Evolutionary conservation across 257 asterid species (phyloP).

Genomic region (Ophiorrhiza pumila): DNA sequence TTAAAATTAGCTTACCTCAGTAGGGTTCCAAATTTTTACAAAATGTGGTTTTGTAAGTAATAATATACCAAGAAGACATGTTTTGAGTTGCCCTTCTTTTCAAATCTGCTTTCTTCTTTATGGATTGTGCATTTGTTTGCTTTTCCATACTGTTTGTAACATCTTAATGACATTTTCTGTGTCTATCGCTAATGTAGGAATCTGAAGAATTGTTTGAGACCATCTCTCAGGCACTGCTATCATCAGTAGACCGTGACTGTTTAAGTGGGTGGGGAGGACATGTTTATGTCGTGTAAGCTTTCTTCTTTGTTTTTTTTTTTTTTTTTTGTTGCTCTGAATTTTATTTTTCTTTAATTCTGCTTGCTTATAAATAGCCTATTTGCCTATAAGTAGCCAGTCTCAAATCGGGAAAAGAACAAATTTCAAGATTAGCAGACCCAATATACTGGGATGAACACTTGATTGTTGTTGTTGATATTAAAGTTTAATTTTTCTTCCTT

Average conservation of each 20-base stretch:
- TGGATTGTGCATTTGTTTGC: neutral
- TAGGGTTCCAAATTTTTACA: neutral
- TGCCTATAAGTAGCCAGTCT: too few species aligned
- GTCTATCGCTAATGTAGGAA: slow-evolving; percentile 42
- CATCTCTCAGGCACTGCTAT: slow-evolving; percentile 85
- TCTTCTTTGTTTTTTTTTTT: neutral
- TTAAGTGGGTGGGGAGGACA: slow-evolving; percentile 99
- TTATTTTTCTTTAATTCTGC: neutral
- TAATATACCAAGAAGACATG: neutral
- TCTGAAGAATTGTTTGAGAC: slow-evolving; percentile 87
- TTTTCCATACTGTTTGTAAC: neutral
- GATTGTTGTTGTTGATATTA: neutral
- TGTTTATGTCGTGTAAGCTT: slow-evolving; percentile 78
- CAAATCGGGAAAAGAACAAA: too few species aligned
- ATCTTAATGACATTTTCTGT: neutral
- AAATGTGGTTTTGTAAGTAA: neutral
- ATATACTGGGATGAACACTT: too few species aligned
- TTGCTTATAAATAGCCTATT: too few species aligned
- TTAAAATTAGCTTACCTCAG: neutral
- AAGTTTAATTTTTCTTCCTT: neutral
- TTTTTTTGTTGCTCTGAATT: neutral
- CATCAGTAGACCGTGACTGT: slow-evolving; percentile 93
- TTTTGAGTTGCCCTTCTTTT: neutral
- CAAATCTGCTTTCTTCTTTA: neutral
- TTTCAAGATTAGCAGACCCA: too few species aligned